A percentile compares a stretch with the other conserved stretches of the same genome.
Evolutionary conservation across 208 protist species (phyloP).

Genomic region (Leishmania gerbilli): DNA sequence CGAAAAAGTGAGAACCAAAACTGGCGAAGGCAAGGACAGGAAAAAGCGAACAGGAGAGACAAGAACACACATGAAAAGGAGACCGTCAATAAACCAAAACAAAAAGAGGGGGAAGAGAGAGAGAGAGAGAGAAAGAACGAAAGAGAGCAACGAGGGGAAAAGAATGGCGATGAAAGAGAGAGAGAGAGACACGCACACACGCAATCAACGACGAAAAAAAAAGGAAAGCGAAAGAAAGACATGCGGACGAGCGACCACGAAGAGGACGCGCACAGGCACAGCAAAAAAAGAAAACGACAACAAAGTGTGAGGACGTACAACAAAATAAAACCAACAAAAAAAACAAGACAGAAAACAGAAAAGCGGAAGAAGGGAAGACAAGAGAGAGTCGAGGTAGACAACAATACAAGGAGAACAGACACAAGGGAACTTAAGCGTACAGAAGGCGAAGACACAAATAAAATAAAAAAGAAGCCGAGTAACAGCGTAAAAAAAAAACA

Average conservation of each 20-base stretch:
- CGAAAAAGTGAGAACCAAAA: neutral
- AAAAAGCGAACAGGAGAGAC: neutral
- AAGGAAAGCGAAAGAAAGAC: neutral
- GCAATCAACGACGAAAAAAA: neutral
- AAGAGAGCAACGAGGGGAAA: too few species aligned
- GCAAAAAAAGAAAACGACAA: neutral
- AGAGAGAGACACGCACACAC: too few species aligned
- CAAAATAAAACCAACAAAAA: neutral
- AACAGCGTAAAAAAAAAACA: neutral
- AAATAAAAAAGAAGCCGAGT: neutral
- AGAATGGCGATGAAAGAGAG: neutral
- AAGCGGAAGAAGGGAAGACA: neutral
- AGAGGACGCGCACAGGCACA: neutral
- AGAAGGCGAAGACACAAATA: neutral
- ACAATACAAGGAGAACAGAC: neutral
- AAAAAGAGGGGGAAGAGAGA: neutral
- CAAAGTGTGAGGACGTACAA: neutral
- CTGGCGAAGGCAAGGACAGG: neutral
- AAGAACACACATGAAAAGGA: neutral
- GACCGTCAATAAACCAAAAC: neutral
- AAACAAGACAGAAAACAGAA: neutral
- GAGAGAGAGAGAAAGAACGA: neutral
- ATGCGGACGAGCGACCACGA: neutral
- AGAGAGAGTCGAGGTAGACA: neutral
- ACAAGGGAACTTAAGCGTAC: neutral